Conservation (phyloP, 306 rosid genomes). For the Elaeagnus macrophylla region DNA sequence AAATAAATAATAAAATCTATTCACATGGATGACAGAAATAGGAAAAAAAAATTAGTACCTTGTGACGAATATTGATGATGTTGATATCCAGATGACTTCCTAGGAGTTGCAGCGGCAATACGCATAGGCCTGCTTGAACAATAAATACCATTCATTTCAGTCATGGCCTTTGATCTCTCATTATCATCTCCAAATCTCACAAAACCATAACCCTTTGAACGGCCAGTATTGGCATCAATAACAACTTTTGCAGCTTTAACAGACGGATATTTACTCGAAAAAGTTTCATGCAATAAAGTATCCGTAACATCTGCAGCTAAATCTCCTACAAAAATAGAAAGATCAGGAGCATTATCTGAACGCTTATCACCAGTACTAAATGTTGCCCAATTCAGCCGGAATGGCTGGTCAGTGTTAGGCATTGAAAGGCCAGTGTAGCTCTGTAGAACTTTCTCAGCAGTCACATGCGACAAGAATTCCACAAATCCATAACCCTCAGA, state of each 20-base stretch:
- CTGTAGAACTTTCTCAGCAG: conserved; percentile 80
- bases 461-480: conserved; percentile 62
- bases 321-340: conserved; percentile 93
- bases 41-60: conserved; percentile 34
- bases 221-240: conserved; percentile 86
- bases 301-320: conserved; percentile 92
- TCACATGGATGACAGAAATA: conserved; percentile 2
- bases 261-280: conserved; percentile 69
- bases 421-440: conserved; percentile 52
- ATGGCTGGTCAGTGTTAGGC: conserved; percentile 84
- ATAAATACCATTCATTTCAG: conserved; percentile 77
- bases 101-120: conserved; percentile 89
- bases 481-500: conserved; percentile 96
- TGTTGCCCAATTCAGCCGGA: conserved; percentile 94
- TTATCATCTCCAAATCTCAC: conserved; percentile 91
- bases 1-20: too few species aligned
- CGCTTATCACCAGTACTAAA: conserved; percentile 84
- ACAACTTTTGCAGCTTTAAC: conserved; percentile 95
- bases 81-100: conserved; percentile 84
- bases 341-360: conserved; percentile 77
- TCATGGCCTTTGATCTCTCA: conserved; percentile 78
- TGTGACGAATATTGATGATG: conserved; percentile 33
- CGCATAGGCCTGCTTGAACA: conserved; percentile 97
- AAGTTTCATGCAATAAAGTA: conserved; percentile 65
- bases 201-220: conserved; percentile 95